Percentiles rank a stretch among this genome's conserved stretches.
Conservation (phyloP, 116 monocot species). For the Phalaenopsis hybrid region DNA sequence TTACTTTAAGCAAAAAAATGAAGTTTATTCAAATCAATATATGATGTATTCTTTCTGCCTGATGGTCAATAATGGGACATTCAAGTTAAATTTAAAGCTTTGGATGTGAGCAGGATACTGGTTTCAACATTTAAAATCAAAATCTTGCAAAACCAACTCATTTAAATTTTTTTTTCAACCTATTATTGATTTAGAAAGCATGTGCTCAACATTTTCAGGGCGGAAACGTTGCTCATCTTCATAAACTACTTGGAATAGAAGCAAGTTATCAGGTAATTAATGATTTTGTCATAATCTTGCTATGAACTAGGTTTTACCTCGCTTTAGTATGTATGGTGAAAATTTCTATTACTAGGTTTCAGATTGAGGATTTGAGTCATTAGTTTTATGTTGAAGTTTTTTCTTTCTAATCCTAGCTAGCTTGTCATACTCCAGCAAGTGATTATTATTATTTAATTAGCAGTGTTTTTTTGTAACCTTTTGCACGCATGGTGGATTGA, state of each 20-base stretch:
- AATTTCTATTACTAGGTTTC: background rate
- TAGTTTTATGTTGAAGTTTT: background rate
- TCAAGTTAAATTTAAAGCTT: background rate
- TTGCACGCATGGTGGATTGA: no score
- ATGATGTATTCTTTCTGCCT: no score
- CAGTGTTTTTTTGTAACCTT: no score
- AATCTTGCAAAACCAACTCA: background rate
- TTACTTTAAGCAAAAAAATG: no score
- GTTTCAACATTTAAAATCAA: background rate
- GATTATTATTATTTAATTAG: no score
- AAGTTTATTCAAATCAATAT: no score
- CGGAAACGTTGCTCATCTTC: conserved; percentile 89
- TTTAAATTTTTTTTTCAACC: background rate
- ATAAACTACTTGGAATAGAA: conserved; percentile 80
- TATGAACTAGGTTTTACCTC: background rate
- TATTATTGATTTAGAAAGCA: background rate
- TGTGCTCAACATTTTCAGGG: conserved; percentile 44
- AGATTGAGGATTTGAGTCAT: background rate
- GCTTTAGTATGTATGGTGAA: background rate
- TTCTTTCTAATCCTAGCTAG: background rate
- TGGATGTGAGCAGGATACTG: background rate
- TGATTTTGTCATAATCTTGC: background rate
- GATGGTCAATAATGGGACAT: background rate
- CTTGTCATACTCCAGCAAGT: no score
- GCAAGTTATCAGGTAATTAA: conserved; percentile 77